phyloP scores from a whole-genome alignment of 345 rosid species.

The Eucalyptus dawsonii region DNA sequence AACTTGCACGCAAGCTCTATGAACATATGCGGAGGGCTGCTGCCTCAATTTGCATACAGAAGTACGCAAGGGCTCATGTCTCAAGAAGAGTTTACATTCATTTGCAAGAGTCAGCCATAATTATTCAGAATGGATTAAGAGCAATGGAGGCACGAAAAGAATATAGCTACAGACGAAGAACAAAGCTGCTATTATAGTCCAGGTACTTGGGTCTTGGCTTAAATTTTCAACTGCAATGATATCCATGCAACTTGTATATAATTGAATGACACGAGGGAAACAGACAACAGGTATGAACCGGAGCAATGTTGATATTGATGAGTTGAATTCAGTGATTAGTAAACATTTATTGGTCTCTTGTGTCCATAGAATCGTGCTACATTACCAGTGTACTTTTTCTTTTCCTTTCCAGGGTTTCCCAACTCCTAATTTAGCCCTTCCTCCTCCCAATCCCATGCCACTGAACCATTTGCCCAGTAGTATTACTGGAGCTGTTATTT shows the following conservation, averaged over 20 bases:
- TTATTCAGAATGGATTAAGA: constrained; percentile 47
- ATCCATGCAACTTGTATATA: not conserved
- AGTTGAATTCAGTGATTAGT: not conserved
- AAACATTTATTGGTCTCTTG: not conserved
- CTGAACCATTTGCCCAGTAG: not conserved
- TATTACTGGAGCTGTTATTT: not conserved
- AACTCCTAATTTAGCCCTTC: not conserved
- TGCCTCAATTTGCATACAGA: constrained; percentile 69
- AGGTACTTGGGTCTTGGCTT: constrained; percentile 16
- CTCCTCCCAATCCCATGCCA: not conserved
- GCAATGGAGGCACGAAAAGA: constrained; percentile 46
- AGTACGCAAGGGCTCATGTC: constrained; percentile 78
- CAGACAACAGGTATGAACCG: not conserved
- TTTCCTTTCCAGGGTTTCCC: not conserved
- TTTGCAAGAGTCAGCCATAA: constrained; percentile 27
- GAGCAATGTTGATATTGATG: not conserved
- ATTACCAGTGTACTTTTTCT: not conserved
- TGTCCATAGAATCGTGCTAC: not conserved
- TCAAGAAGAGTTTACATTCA: constrained; percentile 80
- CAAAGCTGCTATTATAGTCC: constrained; percentile 43
- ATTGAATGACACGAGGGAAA: not conserved
- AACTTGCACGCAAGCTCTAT: constrained; percentile 71
- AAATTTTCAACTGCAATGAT: not conserved
- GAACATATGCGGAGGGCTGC: constrained; percentile 76
- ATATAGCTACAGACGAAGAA: constrained; percentile 36